A percentile compares a stretch with the other conserved stretches of the same genome.
These are phyloP conservation scores for Triticum turgidum DNA, from an alignment of 176 grass and related monocot genomes.

Conservation along the genomic window DNA sequence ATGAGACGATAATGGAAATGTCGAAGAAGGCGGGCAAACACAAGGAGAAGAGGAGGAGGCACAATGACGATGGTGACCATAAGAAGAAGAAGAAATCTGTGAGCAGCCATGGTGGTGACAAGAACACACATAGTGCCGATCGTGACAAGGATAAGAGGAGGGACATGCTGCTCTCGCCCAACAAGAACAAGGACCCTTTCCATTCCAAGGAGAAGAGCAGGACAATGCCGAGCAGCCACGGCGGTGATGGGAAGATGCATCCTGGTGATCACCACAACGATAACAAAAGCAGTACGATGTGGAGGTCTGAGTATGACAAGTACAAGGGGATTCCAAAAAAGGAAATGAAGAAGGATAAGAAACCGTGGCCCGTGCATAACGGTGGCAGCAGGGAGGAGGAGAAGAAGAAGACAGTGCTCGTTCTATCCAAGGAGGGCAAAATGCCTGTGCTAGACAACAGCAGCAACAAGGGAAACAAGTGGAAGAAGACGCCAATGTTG, in stretches of 20 bases:
- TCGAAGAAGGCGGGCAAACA: background rate
- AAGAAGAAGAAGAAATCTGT: background rate
- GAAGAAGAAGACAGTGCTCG: background rate
- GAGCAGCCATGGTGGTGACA: background rate
- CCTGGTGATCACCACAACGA: background rate
- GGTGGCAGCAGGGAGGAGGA: background rate
- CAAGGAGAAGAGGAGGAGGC: background rate
- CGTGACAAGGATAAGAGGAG: background rate
- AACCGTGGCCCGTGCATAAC: background rate
- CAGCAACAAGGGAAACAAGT: slow-evolving; percentile 15
- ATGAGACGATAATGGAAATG: background rate
- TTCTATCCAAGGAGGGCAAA: slow-evolving; percentile 18
- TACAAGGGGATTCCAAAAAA: background rate
- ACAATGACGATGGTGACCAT: background rate
- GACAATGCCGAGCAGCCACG: background rate
- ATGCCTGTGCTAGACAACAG: background rate
- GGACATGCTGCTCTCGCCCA: background rate
- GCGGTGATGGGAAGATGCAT: background rate
- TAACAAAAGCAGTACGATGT: background rate
- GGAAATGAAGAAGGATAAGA: slow-evolving; percentile 8
- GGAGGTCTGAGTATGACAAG: background rate
- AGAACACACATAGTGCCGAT: background rate
- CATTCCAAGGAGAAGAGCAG: slow-evolving; percentile 4
- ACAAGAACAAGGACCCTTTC: background rate
- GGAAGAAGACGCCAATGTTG: background rate